phyloP scores from a whole-genome alignment of 1,139 yeast species.

The Blastobotrys serpentis region DNA sequence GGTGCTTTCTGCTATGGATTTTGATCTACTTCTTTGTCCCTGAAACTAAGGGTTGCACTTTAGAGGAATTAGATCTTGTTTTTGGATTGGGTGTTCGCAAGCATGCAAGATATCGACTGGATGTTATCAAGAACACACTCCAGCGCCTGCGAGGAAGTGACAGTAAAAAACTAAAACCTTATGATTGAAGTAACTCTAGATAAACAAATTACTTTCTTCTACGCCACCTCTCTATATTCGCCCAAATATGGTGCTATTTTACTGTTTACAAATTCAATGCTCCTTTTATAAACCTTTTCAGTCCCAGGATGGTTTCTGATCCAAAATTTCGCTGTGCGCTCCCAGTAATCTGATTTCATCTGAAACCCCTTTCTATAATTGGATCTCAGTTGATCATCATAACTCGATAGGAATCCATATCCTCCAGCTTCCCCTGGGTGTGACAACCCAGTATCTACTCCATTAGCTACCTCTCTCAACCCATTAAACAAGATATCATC shows the following conservation, averaged over 20 bases:
- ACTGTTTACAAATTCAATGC: background rate
- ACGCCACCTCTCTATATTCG: background rate
- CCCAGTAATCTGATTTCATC: background rate
- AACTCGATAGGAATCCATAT: background rate
- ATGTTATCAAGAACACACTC: too few species aligned
- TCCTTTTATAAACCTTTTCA: background rate
- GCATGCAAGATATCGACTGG: background rate
- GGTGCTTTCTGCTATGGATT: background rate
- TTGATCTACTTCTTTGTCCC: background rate
- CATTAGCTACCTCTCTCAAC: background rate
- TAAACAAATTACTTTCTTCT: too few species aligned
- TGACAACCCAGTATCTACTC: background rate
- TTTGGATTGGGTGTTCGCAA: slow-evolving; percentile 17
- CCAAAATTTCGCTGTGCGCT: background rate
- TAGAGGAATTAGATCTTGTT: background rate
- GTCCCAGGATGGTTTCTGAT: background rate
- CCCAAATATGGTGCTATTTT: background rate
- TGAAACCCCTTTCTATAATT: background rate
- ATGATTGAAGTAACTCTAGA: too few species aligned
- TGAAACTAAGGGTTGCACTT: background rate
- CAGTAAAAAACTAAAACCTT: too few species aligned
- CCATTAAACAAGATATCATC: background rate
- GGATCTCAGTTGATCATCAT: background rate
- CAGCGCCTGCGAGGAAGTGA: too few species aligned
- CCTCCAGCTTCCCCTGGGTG: background rate